These are phyloP conservation scores for Lepiota subincarnata DNA, from an alignment of 768 basidiomycete genomes.

Conservation along the genomic window DNA sequence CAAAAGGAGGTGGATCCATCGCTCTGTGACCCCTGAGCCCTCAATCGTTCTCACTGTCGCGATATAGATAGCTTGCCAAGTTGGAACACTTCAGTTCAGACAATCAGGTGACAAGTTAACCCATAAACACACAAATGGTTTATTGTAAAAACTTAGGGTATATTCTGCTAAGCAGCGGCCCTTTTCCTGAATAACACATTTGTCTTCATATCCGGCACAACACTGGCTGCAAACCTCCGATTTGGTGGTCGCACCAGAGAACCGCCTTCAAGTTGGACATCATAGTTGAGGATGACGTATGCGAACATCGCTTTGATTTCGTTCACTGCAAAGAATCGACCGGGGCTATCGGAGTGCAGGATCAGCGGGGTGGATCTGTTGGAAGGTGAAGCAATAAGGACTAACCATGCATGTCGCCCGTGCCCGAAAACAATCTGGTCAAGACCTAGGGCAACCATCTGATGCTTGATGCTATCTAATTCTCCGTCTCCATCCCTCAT, in stretches of 20 bases:
- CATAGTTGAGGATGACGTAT: slow-evolving; percentile 34
- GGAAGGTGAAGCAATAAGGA: background rate
- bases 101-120: too few species aligned
- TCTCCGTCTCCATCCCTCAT: slow-evolving; percentile 19
- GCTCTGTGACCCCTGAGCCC: too few species aligned
- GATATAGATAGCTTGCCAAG: too few species aligned
- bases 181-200: slow-evolving; percentile 13
- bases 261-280: slow-evolving; percentile 23
- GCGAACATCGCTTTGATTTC: slow-evolving; percentile 35
- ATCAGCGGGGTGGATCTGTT: background rate
- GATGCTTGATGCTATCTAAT: slow-evolving; percentile 20
- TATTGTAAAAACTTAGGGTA: too few species aligned
- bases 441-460: slow-evolving; percentile 22
- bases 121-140: too few species aligned
- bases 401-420: slow-evolving; percentile 26
- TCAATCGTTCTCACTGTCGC: too few species aligned
- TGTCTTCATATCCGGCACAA: slow-evolving; percentile 1
- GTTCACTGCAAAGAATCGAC: slow-evolving; percentile 36
- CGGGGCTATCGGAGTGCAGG: slow-evolving; percentile 23
- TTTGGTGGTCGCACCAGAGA: slow-evolving; percentile 4
- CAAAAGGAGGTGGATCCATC: too few species aligned
- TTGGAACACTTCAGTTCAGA: too few species aligned
- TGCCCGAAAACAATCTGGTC: slow-evolving; percentile 27
- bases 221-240: background rate
- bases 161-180: too few species aligned